Evolutionary conservation across 441 rosid genomes (phyloP), one percentile per base, ranked within the genome.

Genomic region (Euphorbia corollata): DNA sequence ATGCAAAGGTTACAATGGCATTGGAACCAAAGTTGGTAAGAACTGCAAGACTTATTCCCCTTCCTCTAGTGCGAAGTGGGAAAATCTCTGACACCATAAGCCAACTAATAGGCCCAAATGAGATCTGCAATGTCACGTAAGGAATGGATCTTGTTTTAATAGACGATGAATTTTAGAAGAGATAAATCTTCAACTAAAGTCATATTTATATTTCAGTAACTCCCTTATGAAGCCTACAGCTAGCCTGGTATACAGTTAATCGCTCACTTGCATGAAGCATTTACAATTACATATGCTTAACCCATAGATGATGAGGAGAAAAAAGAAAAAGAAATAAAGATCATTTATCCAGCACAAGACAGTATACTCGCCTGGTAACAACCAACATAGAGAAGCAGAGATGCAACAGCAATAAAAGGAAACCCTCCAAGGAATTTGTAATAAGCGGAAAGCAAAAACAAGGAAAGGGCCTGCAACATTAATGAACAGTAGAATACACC

Each of bases 61-160:
- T 79, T 65, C 84, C 87, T 65, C 92, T 83, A 54, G 91, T 90
- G 43, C 90, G 90, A 63, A 93, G 82, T 0, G 97, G 98, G 78
- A 89, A 93, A 70, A 90, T 90, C 81, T 90, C 97, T 0, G 98
- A 89, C 80, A 90, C 98, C 97, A 93, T 93, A 63, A 93, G 87
- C 97, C 98, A 90, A 76, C 98, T 93, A 78, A 93, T 90, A 15
- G 98, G 97, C 70, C 98, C 98, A 63, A 90, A 90, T 9, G 97
- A 93, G 71, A 90, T 80, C 97, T 90, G 81, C 68, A 66, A 76
- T 45, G 63, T 5, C 43, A 51, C 58, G 38, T 43, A 58, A 74
- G 50, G 48, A 23, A 20, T 10, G 16, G 34, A 56, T 4, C 16
- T 64, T 22, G 41, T 41, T 69, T 43, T 68, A 60, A 41, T 6